Conservation (phyloP, 176 grass and related monocot species). For the Coix lacrymajobi region DNA sequence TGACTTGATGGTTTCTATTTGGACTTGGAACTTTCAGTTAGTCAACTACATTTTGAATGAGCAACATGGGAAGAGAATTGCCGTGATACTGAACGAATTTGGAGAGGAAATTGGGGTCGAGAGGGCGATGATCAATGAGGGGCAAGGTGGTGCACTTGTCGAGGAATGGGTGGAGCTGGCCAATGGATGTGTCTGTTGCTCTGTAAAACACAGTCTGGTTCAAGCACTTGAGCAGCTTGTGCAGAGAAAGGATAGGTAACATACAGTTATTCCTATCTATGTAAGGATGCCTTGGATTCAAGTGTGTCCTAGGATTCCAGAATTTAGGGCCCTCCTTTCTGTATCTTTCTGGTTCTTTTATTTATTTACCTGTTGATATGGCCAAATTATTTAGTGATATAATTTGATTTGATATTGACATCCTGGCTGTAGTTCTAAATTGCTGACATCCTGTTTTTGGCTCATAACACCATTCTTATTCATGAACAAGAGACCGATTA, state of each 20-base stretch:
- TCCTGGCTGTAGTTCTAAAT: not conserved
- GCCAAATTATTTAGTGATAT: not conserved
- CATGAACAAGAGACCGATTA: not conserved
- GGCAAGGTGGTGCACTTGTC: conserved; percentile 73
- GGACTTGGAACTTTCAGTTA: conserved; percentile 49
- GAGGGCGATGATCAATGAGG: conserved; percentile 97
- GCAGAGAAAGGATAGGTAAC: conserved; percentile 83
- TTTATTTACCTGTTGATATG: not conserved
- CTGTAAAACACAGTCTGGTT: conserved; percentile 92
- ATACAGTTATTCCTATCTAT: not conserved
- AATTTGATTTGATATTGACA: not conserved
- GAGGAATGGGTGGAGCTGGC: conserved; percentile 98
- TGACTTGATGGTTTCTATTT: not conserved
- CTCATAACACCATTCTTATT: conserved; percentile 5
- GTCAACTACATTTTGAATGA: conserved; percentile 85
- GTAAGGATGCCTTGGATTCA: not conserved
- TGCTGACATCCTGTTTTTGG: not conserved
- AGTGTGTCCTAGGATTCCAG: not conserved
- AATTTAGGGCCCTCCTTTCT: not conserved
- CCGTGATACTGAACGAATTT: conserved; percentile 91
- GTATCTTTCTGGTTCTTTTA: not conserved
- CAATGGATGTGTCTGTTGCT: conserved; percentile 96
- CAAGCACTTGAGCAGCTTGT: conserved; percentile 97
- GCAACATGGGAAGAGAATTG: conserved; percentile 84
- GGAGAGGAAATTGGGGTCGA: conserved; percentile 96